Evolutionary conservation across 371 early-diverging fungal species (phyloP), one percentile per base, ranked within the genome.

Genomic region (Hamiltosporidium tvaerminnensis): DNA sequence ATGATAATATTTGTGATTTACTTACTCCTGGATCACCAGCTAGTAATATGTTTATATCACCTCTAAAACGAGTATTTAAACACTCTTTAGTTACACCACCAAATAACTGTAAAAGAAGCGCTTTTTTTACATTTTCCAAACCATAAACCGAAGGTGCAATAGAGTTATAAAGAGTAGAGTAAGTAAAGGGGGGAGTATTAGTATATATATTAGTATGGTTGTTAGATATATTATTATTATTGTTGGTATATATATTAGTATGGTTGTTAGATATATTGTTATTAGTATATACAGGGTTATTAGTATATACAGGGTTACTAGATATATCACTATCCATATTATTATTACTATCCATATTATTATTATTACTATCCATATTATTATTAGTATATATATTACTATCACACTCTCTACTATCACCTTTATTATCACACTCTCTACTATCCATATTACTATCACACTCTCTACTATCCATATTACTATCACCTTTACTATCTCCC

Each of bases 1-100:
- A 96, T 82, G 96, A 96, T 37, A 98, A 80, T 54, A 98, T 74
- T 79, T 98, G 99, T 31, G 91, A 91, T 81, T 98, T 98, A 70
- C 92, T 91, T 54, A 92, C 89, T 76, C 92, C 92, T 60, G 96
- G 96, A 79, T 93, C 97, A 70, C 97, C 97, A 55, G 77, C 77
- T 16, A 80, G 67, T 10, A 80, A 61, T 35, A 80, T 65, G 59
- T 80, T 78, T 47, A 80, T 80, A 56, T 75, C 74, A 30, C 80
- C 78, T 57, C 80, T 61, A 2, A 75, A 65, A 23, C 70, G 63
- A 30, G 69, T 66, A 47, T 68, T 71, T 31, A 57, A 63, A 14
- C 63, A 30, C 23, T 74, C 58, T 61, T 80, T 80, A 16, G 57
- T 16, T 9, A 76, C 83, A n/a, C 96, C 98, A 63, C 96, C 96